Base-by-base conservation (phyloP, 2,329 filamentous ascomycete genomes). In the Hymenoscyphus repandus region DNA sequence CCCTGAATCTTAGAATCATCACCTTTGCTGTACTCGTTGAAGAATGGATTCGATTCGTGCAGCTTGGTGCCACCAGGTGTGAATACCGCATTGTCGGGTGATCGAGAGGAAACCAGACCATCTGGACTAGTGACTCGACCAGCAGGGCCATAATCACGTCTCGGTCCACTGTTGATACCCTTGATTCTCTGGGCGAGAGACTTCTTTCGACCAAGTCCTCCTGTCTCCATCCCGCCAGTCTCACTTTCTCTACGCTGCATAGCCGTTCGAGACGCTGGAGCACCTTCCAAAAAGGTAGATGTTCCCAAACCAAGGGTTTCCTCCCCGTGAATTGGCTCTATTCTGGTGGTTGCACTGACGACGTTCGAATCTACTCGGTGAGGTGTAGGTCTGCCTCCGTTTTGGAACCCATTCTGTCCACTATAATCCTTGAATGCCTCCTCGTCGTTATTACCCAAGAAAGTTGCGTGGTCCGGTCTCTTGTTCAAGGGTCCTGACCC, bases 241-340 rank as follows among this genome's bases (percentile, higher is more conserved):
- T 84, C 90, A 31, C 79, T 85, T 62, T 92, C 81, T 45, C 82
- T 82, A 54, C 86, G 83, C 66, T 88, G 81, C 48, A 96, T 88
- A 15, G 86, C 88, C 6, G 83, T 80, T 60, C 83, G 83, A 27
- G 91, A 87, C 27, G 91, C 93, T 12, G 93, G 92, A 1, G 93
- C 87, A 33, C 93, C 93, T 63, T 99, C 93, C 18, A 99, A 72
- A 75, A 97, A 97, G 2, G 93, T 99, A 32, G 90, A 95, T 1
- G 91, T 96, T 47, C 93, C 93, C 6, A 99, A 73, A 9, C 93
- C 93, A 54, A 88, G 74, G 3, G 82, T 85, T 69, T 95, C 85
- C 49, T 91, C 83, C 15, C 92, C 92, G 60, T 97, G 90, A 12
- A 97, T 78, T 42, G 86, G 79, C 50, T 88, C 83, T 42, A 82